Evolutionary conservation across 345 rosid genomes (phyloP), one percentile per base, ranked within the genome.

Genomic region (Passiflora organensis): DNA sequence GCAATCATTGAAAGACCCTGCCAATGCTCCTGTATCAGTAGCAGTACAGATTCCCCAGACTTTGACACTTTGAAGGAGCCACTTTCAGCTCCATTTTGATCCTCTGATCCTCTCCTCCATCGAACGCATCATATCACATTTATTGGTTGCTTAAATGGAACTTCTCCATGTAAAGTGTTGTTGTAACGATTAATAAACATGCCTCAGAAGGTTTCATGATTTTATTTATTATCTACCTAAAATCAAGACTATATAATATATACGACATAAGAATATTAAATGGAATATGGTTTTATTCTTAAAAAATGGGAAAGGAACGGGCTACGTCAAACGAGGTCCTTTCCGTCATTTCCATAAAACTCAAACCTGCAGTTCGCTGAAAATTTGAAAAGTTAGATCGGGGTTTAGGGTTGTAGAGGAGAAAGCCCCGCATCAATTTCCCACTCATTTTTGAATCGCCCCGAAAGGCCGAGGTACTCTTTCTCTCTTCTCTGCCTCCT

Each of bases 11-110:
- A 72, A 46, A 39, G 34, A 28, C 80, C 81, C 10, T 76, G 76
- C 67, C 79, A 73, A 57, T 76, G 81, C 51, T 55, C 74, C 0
- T 17, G 70, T 47, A 5, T 20, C 17, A 22, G 14, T 5, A 13
- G 17, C 0, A 3, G 13, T 32, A 39, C 10, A 17, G 75, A 71
- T 15, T 68, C 79, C 17, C 71, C 68, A 6, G 70, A 68, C 37
- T 58, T 64, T 6, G 12, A 10, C 2, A 37, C 23, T 13, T 66
- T 62, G 25, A 73, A 68, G 62, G 84, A 71, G 65, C 81, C 84
- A 0, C 57, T 71, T 23, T 67, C 81, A 1, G 79, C 84, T 18
- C 84, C 84, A 0, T 76, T 80, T 51, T 80, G 64, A 75, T 32
- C 19, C n/a, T 11, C 17, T 28, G 11, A 25, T 48, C 10, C 9